Evolutionary conservation across 148 eudicot species (phyloP).

Genomic region (Salicornia ramosissima): DNA sequence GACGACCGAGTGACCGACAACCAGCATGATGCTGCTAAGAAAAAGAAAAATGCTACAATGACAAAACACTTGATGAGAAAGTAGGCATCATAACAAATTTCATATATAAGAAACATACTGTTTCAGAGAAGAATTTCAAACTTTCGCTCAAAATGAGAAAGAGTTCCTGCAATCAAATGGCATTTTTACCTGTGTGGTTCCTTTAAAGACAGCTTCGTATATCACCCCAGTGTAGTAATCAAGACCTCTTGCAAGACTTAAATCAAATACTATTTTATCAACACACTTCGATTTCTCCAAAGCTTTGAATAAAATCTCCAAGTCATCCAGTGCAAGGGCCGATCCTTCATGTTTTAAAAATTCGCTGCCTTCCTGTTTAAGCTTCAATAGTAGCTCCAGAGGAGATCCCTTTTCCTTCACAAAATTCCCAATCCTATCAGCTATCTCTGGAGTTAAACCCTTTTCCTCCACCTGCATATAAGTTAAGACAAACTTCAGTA

Average conservation of each 20-base stretch:
- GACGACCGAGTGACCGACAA: background rate
- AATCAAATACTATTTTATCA: conserved; percentile 78
- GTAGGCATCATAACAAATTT: background rate
- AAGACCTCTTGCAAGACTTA: conserved; percentile 98
- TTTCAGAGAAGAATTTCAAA: background rate
- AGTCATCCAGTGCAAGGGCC: conserved; percentile 57
- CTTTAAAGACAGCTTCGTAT: conserved; percentile 91
- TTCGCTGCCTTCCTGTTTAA: conserved; percentile 62
- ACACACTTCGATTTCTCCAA: conserved; percentile 59
- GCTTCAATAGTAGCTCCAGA: conserved; percentile 60
- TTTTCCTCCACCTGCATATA: conserved; percentile 77
- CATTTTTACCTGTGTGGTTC: conserved; percentile 71
- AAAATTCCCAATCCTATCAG: conserved; percentile 73
- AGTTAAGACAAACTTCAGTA: conserved; percentile 5
- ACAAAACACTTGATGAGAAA: background rate
- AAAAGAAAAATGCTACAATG: background rate
- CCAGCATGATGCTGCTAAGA: background rate
- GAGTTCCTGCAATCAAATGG: background rate
- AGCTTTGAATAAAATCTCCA: conserved; percentile 76
- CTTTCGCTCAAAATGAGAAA: background rate
- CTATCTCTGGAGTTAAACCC: conserved; percentile 67
- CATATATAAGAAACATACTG: background rate
- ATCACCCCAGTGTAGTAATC: conserved; percentile 97
- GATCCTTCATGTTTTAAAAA: conserved; percentile 61
- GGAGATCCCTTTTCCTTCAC: conserved; percentile 80